These are phyloP conservation scores for Nigrospora osmanthi DNA, from an alignment of 2,329 filamentous ascomycete species.

Conservation along the genomic window DNA sequence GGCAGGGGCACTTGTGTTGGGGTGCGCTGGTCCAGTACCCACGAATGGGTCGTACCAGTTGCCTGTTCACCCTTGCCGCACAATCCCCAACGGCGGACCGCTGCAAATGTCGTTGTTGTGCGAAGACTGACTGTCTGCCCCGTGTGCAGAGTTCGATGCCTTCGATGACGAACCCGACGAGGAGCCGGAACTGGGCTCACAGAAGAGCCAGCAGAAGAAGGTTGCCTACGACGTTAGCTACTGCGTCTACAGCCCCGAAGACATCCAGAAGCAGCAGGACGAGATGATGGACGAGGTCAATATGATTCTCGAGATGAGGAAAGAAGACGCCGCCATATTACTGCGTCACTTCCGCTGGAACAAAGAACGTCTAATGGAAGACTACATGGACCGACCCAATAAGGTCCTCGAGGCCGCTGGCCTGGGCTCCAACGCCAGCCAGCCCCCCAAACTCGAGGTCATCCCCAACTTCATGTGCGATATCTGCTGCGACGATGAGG, in stretches of 20 bases:
- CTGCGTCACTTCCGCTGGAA: constrained; percentile 91
- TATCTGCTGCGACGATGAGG: constrained; percentile 89
- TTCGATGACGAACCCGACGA: constrained; percentile 50
- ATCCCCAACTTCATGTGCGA: constrained; percentile 80
- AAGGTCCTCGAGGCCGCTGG: constrained; percentile 79
- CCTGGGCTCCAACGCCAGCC: constrained; percentile 56
- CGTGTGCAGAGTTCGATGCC: constrained; percentile 47
- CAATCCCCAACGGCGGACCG: too few relatives aligned
- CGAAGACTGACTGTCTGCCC: too few relatives aligned
- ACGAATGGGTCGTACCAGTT: too few relatives aligned
- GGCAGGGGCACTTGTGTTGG: too few relatives aligned
- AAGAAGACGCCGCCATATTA: constrained; percentile 85
- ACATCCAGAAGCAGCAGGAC: constrained; percentile 81
- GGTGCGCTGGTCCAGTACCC: too few relatives aligned
- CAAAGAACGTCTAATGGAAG: constrained; percentile 87
- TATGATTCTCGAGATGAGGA: constrained; percentile 79
- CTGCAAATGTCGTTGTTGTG: too few relatives aligned
- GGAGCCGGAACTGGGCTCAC: constrained; percentile 42
- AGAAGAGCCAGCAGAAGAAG: constrained; percentile 60
- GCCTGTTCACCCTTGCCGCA: too few relatives aligned
- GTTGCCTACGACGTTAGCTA: constrained; percentile 78
- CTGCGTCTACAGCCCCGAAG: constrained; percentile 69
- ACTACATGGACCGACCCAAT: constrained; percentile 86
- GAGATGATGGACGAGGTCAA: constrained; percentile 84
- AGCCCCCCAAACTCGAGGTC: constrained; percentile 59